Base-by-base conservation (phyloP, 2,329 filamentous ascomycete species). In the Venturiaceae sp. region DNA sequence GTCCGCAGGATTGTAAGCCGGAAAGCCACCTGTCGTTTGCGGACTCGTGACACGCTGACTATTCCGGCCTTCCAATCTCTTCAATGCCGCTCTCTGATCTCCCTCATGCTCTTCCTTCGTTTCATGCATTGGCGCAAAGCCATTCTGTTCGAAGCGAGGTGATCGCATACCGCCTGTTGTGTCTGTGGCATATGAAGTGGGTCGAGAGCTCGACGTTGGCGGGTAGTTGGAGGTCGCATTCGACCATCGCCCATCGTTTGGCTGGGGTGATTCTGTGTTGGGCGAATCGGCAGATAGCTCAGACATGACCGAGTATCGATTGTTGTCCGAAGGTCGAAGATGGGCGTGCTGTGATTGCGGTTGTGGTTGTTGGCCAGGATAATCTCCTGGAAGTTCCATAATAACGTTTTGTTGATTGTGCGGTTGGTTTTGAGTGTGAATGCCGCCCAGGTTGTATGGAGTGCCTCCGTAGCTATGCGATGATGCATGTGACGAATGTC, bases 351-450 rank as follows among this genome's bases (percentile, higher is more conserved):
- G 36, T 26, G 19, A 13, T 47, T 34, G 37, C n/a, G 32, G 30
- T 13, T 21, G 32, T 9, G 39, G 68, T 1, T 66, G 67, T 9
- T 64, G 55, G 41, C 73, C 68, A 61, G 71, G 71, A 62, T 68
- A 74, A 37, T 74, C 72, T 57, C 74, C 74, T 9, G 72, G 72
- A 1, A 77, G 63, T 58, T 77, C 74, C 69, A 72, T 72, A 52
- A 62, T 62, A 52, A 75, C 64, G 59, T 44, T 59, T 63, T 63
- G 13, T 53, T 53, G 3, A 11, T 26, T 23, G n/a, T 58, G 62
- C n/a, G 53, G 55, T 5, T 62, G 64, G 19, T 47, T 47, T 5
- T 64, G 66, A 2, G 65, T 66, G 8, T 56, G 57, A 26, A 62
- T 62, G 47, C 39, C 55, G 28, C 44, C 26, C 1, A 41, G 44